These are phyloP conservation scores for Xylariaceae sp. DNA, from an alignment of 2,329 filamentous ascomycete genomes.

Conservation along the genomic window DNA sequence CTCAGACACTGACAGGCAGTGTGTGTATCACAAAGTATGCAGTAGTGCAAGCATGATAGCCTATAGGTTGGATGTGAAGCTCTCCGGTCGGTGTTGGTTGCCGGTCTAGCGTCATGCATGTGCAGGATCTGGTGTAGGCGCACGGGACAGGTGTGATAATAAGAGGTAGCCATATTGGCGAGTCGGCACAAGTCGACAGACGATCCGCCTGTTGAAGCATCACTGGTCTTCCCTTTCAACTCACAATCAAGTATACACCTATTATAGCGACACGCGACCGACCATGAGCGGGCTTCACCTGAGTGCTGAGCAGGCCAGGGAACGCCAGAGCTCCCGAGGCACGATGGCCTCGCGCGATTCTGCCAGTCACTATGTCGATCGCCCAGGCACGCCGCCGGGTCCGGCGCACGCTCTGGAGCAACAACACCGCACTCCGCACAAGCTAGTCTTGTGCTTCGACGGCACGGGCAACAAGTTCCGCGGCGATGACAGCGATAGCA, in stretches of 20 bases:
- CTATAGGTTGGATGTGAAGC: too few species aligned
- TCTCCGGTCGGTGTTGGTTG: too few species aligned
- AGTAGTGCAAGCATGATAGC: too few species aligned
- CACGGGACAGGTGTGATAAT: too few species aligned
- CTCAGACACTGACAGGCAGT: too few species aligned
- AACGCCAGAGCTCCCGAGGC: conserved; percentile 11
- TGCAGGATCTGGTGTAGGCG: too few species aligned
- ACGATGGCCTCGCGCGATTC: conserved; percentile 12
- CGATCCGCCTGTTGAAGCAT: not conserved
- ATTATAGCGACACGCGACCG: not conserved
- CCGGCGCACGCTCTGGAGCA: conserved; percentile 19
- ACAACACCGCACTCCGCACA: conserved; percentile 30
- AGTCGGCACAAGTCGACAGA: too few species aligned
- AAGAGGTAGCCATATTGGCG: too few species aligned
- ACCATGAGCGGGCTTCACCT: conserved; percentile 24
- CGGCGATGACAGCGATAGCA: conserved; percentile 58
- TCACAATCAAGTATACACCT: too few species aligned
- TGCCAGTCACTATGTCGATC: conserved; percentile 3
- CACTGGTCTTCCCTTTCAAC: not conserved
- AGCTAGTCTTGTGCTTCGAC: conserved; percentile 58
- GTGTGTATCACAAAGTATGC: too few species aligned
- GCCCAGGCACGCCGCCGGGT: conserved; percentile 4
- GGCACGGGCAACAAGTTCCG: conserved; percentile 61
- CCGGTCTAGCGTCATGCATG: too few species aligned
- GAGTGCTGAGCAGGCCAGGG: conserved; percentile 9